phyloP scores from a whole-genome alignment of 1,284 basidiomycete species.

The Malassezia dermatis region DNA sequence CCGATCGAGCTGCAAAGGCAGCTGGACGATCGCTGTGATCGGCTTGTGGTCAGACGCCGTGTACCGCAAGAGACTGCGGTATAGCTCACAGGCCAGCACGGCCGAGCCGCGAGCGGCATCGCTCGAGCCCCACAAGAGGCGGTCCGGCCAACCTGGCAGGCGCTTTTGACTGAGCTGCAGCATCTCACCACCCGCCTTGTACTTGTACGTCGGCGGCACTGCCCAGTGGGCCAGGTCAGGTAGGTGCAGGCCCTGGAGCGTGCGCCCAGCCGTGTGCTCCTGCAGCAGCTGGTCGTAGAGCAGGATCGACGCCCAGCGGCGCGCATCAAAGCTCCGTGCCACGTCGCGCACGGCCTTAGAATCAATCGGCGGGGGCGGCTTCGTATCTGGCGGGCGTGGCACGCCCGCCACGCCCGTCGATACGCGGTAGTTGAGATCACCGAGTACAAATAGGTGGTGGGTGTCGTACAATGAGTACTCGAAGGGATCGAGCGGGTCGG shows the following conservation, averaged over 20 bases:
- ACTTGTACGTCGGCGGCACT: slow-evolving; percentile 46
- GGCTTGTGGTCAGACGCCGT: slow-evolving; percentile 47
- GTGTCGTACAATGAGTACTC: slow-evolving; percentile 44
- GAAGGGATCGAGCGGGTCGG: slow-evolving; percentile 28
- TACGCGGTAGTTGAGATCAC: slow-evolving; percentile 48
- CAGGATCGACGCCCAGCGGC: slow-evolving; percentile 30
- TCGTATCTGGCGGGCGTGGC: background rate
- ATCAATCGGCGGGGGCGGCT: slow-evolving; percentile 2
- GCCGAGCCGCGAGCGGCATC: slow-evolving; percentile 54
- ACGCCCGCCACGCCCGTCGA: slow-evolving; percentile 13
- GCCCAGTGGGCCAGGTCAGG: slow-evolving; percentile 21
- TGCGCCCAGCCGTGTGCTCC: slow-evolving; percentile 22
- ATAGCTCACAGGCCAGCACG: slow-evolving; percentile 37
- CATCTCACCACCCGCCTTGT: slow-evolving; percentile 50
- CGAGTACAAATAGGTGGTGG: slow-evolving; percentile 45
- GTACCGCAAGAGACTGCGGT: slow-evolving; percentile 42
- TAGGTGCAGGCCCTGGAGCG: slow-evolving; percentile 38
- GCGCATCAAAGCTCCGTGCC: slow-evolving; percentile 19
- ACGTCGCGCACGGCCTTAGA: slow-evolving; percentile 7
- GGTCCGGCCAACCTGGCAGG: slow-evolving; percentile 85
- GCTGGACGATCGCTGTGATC: slow-evolving; percentile 41
- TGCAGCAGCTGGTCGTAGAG: slow-evolving; percentile 37
- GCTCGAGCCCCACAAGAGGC: slow-evolving; percentile 64
- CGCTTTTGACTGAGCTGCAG: slow-evolving; percentile 64
- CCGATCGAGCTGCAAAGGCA: slow-evolving; percentile 50